Evolutionary conservation across 2,329 filamentous ascomycete genomes (phyloP).

Genomic region (Myriosclerotinia scirpicola): DNA sequence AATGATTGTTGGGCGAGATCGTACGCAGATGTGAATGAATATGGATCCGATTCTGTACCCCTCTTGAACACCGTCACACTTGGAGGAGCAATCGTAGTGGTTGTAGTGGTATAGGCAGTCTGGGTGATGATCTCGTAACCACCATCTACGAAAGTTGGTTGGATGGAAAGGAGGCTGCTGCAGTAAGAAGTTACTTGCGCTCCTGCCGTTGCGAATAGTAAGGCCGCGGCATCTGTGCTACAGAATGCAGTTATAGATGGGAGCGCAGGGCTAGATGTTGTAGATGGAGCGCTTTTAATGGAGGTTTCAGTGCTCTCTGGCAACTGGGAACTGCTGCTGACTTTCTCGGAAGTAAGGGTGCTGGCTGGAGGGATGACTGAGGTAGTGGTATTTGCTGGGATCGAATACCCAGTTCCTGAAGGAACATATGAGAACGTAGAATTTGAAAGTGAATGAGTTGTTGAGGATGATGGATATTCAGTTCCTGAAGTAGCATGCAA

Average conservation of each 20-base stretch:
- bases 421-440: neutral
- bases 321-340: neutral
- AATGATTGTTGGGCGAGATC: constrained; percentile 6
- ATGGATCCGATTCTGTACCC: neutral
- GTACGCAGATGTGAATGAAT: constrained; percentile 9
- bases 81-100: neutral
- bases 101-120: neutral
- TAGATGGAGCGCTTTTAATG: neutral
- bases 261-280: neutral
- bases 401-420: neutral
- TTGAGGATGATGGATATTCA: neutral
- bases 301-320: neutral
- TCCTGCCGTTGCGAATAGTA: neutral
- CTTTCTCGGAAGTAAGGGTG: neutral
- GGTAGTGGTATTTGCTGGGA: neutral
- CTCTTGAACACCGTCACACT: neutral
- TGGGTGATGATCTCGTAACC: neutral
- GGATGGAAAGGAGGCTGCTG: constrained; percentile 8
- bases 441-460: neutral
- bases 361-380: neutral
- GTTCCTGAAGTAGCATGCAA: neutral
- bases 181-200: constrained; percentile 9
- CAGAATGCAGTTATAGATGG: constrained; percentile 8
- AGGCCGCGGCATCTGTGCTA: constrained; percentile 1
- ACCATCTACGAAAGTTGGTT: neutral